Base-by-base conservation (phyloP, 805 yeast genomes). In the Saccharomycopsis olivae region DNA sequence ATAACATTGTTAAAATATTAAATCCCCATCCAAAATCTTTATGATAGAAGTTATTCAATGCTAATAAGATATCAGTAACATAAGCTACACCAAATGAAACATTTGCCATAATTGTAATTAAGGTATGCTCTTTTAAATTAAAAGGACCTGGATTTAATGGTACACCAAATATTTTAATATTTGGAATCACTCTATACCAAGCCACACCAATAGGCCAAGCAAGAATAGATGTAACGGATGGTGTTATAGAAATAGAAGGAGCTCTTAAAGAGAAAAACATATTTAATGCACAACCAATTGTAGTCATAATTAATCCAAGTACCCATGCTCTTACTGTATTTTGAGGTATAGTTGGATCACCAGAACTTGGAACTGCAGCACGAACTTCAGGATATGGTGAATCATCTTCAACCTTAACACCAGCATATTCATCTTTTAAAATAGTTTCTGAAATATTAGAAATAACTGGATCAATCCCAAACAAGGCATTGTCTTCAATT, bases 311-410 rank as follows among this genome's bases (percentile, higher is more conserved):
- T 18, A 60, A 46, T 2, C 61, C 64, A 9, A 64, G 44, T 18
- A 55, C 36, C 42, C 61, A 62, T 5, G 63, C 51, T 49, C 68
- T 53, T 36, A 61, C 66, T 39, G 75, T 68, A 58, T 71, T 74
- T 46, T 66, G 65, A 3, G 71, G 71, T 16, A 66, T 52, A 2
- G 55, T 46, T 1, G 63, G 61, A 51, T 73, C 74, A 51, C 72
- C 76, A 25, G 30, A 5, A 9, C 71, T 69, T 32, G 73, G 71
- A 16, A 76, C 69, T 8, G 10, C 10, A 20, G 81, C 69, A 55
- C 85, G 65, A 17, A 77, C 82, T 55, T 77, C 83, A 1, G 79
- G 74, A 52, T 76, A 77, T 9, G 81, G 80, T 14, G 52, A 43
- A 40, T 56, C 47, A 36, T 45, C 46, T 23, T 42, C 46, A 32